These are phyloP conservation scores for Saccharomycopsis olivae DNA, from an alignment of 805 yeast genomes.

Conservation along the genomic window DNA sequence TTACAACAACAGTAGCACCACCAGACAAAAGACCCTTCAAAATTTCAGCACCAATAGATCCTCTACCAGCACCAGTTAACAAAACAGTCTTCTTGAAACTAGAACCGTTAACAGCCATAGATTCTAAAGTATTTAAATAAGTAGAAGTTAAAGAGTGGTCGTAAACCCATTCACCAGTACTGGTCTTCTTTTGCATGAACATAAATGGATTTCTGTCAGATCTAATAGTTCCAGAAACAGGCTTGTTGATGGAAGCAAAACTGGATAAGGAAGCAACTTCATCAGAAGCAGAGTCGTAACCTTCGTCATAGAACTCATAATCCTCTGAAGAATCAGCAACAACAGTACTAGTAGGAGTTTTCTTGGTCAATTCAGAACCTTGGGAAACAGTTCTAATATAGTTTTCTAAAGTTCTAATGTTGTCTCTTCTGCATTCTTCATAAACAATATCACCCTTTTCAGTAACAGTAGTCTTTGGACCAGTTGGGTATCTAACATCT, in stretches of 20 bases:
- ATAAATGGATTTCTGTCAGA: slow-evolving; percentile 89
- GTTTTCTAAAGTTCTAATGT: slow-evolving; percentile 90
- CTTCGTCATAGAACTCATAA: slow-evolving; percentile 34
- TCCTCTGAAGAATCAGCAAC: slow-evolving; percentile 32
- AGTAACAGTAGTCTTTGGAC: slow-evolving; percentile 85
- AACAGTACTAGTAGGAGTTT: slow-evolving; percentile 59
- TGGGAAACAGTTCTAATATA: slow-evolving; percentile 94
- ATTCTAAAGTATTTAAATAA: slow-evolving; percentile 84
- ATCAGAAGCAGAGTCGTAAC: slow-evolving; percentile 47
- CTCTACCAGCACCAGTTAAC: slow-evolving; percentile 97
- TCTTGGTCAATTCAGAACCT: slow-evolving; percentile 77
- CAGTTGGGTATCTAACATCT: slow-evolving; percentile 89
- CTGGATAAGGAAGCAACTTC: slow-evolving; percentile 82
- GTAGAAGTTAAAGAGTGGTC: slow-evolving; percentile 66
- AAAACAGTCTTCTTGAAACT: slow-evolving; percentile 84
- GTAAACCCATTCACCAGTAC: slow-evolving; percentile 72
- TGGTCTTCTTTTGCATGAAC: slow-evolving; percentile 73
- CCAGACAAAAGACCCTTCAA: slow-evolving; percentile 91
- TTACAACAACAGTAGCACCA: slow-evolving; percentile 95
- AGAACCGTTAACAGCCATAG: slow-evolving; percentile 89
- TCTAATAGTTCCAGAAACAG: slow-evolving; percentile 65
- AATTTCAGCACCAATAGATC: slow-evolving; percentile 96
- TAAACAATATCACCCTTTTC: slow-evolving; percentile 80
- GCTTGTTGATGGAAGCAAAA: slow-evolving; percentile 54
- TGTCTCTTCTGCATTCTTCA: slow-evolving; percentile 76